Evolutionary conservation across 73 alveolate genomes (phyloP).

Genomic region (Tetrahymena elliotti): DNA sequence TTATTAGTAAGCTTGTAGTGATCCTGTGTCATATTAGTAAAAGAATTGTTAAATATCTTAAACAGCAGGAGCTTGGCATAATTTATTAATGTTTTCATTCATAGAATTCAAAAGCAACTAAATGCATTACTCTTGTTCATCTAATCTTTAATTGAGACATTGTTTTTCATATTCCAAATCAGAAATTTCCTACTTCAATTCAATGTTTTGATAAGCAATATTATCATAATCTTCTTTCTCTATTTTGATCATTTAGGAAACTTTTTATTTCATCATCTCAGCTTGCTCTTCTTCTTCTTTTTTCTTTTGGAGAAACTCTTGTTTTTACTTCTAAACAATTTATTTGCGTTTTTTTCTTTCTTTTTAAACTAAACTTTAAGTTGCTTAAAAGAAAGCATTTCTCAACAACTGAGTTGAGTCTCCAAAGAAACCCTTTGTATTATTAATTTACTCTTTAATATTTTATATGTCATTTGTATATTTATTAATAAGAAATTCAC

Average conservation of each 20-base stretch:
- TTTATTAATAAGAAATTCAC: background rate
- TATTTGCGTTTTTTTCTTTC: background rate
- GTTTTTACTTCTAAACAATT: background rate
- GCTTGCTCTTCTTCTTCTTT: background rate
- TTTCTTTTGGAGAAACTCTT: background rate
- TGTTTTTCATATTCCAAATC: background rate
- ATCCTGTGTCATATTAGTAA: background rate
- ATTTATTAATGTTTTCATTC: background rate
- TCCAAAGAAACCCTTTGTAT: background rate
- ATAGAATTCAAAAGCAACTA: background rate
- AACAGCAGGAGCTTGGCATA: background rate
- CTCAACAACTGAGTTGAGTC: background rate
- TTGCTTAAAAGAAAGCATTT: background rate
- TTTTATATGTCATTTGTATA: background rate
- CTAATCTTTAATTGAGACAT: background rate
- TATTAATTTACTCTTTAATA: background rate
- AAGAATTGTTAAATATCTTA: background rate
- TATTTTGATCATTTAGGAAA: background rate
- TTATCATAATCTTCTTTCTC: background rate
- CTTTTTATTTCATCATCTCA: background rate
- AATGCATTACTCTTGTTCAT: background rate
- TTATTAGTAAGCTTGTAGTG: background rate
- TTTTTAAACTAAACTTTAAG: background rate
- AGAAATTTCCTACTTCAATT: background rate
- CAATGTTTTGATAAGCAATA: background rate